Evolutionary conservation across 1,284 basidiomycete species (phyloP), one percentile per base, ranked within the genome.

Genomic region (Cerioporus squamosus): DNA sequence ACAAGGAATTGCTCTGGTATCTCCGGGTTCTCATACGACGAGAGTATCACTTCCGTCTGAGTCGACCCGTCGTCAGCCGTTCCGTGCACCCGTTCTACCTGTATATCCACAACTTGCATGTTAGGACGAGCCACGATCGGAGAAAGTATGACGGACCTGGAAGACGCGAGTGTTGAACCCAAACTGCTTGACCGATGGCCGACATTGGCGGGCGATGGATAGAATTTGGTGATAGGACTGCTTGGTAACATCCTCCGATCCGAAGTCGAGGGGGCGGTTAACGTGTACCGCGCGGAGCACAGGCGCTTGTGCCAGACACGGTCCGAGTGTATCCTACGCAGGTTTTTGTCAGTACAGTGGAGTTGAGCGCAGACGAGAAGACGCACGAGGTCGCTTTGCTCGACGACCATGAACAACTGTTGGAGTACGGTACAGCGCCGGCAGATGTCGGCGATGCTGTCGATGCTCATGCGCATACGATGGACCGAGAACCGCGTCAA

Each of bases 1-100:
- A 91, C 88, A 39, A 89, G 77, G 63, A 91, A 90, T 49, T 84
- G 83, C 62, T 91, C 89, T 42, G 90, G 90, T 14, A 91, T 75
- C 63, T 88, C 87, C 5, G 82, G 81, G 55, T 75, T 81, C 63
- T 89, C 86, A 63, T 87, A 89, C 1, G 77, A 75, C 3, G 72
- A 75, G 5, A 91, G 73, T 3, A 65, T 69, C 5, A 77, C 77
- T 45, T 75, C 70, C 14, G 75, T 67, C 8, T 67, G 68, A 29
- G 81, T 71, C 24, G 64, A 67, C 0, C 80, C 79, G 40, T 76
- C 68, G 24, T 75, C 75, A 7, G 75, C 72, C 5, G 70, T 62
- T 1, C 47, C 50, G 1, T 53, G 36, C 6, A 83, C 72, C 22
- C 82, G 77, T 48, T 78, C 75, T 12, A 90, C 79, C 88, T 90